Evolutionary conservation across 371 early-diverging fungal species (phyloP), one percentile per base, ranked within the genome.

Genomic region (Nosema muscidifuracis): DNA sequence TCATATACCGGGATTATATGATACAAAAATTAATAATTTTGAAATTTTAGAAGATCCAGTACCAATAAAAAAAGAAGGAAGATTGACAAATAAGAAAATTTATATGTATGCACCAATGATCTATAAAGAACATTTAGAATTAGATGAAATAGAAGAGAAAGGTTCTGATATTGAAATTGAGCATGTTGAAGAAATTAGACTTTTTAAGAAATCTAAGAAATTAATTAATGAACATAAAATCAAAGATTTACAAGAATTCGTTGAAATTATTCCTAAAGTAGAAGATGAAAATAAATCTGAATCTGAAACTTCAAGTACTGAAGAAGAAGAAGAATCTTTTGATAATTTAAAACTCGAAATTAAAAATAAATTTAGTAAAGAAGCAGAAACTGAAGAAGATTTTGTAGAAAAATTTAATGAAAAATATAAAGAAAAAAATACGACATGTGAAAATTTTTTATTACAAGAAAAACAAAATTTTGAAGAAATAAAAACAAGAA

Each of bases 391-490:
- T 31, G 75, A 79, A 60, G 75, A 79, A 36, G 77, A 74, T 20
- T 75, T 60, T 40, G 68, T 75, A 20, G 78, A 79, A 31, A 77
- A 77, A 28, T 79, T 79, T 47, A 69, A 75, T 34, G 65, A 69
- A 44, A 60, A 75, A 60, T 79, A 77, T 66, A 44, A 42, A 53
- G 75, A 76, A 57, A 44, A 72, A 20, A 73, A 77, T 36, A 69
- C 74, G 20, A 67, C n/a, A 60, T 34, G 72, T 44, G 58, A 65
- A 33, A 50, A 68, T 57, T 26, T 68, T 43, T 31, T 51, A 3
- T 33, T 47, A 20, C 3, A 57, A 57, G 69, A 68, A 42, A 74
- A 60, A 16, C 20, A 57, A 28, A 30, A 20, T 40, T 13, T 78
- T 15, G 57, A 69, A 22, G 64, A 58, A 22, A 70, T 44, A 1